These are phyloP conservation scores for Aspergillus leporis DNA, from an alignment of 495 filamentous ascomycete species.

Conservation along the genomic window DNA sequence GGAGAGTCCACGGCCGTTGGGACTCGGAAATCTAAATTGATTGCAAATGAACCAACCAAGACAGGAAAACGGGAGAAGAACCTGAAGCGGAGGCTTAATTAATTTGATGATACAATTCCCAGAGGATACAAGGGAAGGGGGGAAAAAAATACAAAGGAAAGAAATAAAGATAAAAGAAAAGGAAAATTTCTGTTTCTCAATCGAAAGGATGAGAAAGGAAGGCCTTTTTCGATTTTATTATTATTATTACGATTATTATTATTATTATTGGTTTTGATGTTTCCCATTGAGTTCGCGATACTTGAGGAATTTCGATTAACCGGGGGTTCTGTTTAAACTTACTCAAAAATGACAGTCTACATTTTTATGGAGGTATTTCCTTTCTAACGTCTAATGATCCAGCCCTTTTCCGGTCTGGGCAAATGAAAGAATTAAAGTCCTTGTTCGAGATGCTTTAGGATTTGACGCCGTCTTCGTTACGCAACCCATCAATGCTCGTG, in stretches of 20 bases:
- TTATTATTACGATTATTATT: no score
- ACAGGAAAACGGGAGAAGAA: conserved; percentile 15
- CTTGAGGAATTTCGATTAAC: no score
- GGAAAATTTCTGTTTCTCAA: no score
- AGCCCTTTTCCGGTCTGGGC: conserved; percentile 1
- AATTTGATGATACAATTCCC: background rate
- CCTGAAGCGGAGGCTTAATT: conserved; percentile 3
- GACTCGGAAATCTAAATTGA: conserved; percentile 21
- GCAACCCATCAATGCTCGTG: conserved; percentile 20
- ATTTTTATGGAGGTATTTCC: no score
- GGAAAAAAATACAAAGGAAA: background rate
- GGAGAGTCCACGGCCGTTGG: conserved; percentile 25
- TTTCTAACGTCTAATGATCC: no score
- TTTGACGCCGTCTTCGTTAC: conserved; percentile 26
- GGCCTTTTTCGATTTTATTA: no score
- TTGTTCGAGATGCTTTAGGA: conserved; percentile 10
- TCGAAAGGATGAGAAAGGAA: no score
- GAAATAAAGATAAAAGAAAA: background rate
- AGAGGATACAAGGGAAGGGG: no score
- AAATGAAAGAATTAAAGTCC: conserved; percentile 10
- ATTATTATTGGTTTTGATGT: no score
- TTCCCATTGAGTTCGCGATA: no score
- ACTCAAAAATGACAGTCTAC: no score
- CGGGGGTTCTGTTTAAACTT: no score
- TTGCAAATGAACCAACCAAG: conserved; percentile 19